phyloP scores from a whole-genome alignment of 2,329 filamentous ascomycete species.

The Aspergillus glaucus region DNA sequence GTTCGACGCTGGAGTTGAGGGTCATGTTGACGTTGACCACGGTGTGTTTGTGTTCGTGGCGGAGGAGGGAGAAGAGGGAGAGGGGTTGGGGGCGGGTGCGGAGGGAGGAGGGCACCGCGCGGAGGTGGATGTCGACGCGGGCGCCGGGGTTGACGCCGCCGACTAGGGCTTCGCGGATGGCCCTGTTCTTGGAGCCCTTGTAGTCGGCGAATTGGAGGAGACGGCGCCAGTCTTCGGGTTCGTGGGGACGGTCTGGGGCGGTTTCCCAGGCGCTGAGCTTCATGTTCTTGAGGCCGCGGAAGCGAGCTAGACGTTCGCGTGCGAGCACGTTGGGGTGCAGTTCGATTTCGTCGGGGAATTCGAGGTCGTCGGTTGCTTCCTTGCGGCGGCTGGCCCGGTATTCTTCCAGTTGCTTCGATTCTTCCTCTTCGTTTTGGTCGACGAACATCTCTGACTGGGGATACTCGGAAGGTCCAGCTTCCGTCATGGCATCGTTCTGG shows the following conservation, averaged over 20 bases:
- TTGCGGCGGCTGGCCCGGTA: slow-evolving; percentile 72
- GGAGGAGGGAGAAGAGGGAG: slow-evolving; percentile 76
- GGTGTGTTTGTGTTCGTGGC: slow-evolving; percentile 92
- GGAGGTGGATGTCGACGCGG: slow-evolving; percentile 72
- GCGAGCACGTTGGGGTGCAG: slow-evolving; percentile 81
- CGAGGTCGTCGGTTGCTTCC: slow-evolving; percentile 81
- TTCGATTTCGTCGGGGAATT: slow-evolving; percentile 97
- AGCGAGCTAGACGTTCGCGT: slow-evolving; percentile 75
- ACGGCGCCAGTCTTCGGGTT: slow-evolving; percentile 84
- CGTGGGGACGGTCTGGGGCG: slow-evolving; percentile 75
- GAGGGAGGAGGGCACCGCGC: slow-evolving; percentile 50
- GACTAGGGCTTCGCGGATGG: slow-evolving; percentile 74
- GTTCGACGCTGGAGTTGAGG: slow-evolving; percentile 67
- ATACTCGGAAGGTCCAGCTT: slow-evolving; percentile 79
- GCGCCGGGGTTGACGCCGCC: slow-evolving; percentile 81
- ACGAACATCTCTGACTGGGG: slow-evolving; percentile 89
- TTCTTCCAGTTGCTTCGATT: slow-evolving; percentile 71
- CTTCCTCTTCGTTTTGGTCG: slow-evolving; percentile 72
- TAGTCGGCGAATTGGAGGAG: slow-evolving; percentile 87
- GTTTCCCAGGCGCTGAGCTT: slow-evolving; percentile 84
- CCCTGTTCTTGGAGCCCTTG: slow-evolving; percentile 69
- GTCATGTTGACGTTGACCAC: slow-evolving; percentile 85
- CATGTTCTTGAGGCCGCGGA: slow-evolving; percentile 86
- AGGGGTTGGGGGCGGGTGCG: slow-evolving; percentile 53
- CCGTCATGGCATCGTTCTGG: slow-evolving; percentile 56